These are phyloP conservation scores for Fomitopsis palustris DNA, from an alignment of 1,284 basidiomycete species.

Conservation along the genomic window DNA sequence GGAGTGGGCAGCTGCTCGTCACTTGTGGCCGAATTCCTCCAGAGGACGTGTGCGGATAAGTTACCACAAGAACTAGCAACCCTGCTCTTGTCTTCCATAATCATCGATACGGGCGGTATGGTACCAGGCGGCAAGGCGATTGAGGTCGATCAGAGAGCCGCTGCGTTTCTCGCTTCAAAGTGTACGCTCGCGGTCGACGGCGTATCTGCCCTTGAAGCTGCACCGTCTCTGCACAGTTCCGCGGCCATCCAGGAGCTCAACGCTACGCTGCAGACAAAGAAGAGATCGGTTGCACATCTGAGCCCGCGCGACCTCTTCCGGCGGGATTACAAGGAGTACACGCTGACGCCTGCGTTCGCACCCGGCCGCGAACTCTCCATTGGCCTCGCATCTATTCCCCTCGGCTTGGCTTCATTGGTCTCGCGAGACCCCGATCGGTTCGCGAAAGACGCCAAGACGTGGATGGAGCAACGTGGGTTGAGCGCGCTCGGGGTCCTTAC, in stretches of 20 bases:
- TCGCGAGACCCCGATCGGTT: slow-evolving; percentile 36
- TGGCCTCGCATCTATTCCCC: slow-evolving; percentile 80
- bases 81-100: slow-evolving; percentile 75
- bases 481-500: slow-evolving; percentile 78
- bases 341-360: slow-evolving; percentile 40
- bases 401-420: slow-evolving; percentile 55
- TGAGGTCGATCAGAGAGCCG: slow-evolving; percentile 39
- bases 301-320: slow-evolving; percentile 75
- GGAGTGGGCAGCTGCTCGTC: slow-evolving; percentile 81
- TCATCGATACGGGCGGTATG: slow-evolving; percentile 83
- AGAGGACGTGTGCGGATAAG: slow-evolving; percentile 29
- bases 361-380: slow-evolving; percentile 37
- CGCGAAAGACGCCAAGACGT: slow-evolving; percentile 48
- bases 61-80: slow-evolving; percentile 64
- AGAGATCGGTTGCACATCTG: slow-evolving; percentile 69
- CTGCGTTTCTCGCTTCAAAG: slow-evolving; percentile 31
- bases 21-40: slow-evolving; percentile 60
- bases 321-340: slow-evolving; percentile 92
- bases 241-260: slow-evolving; percentile 47
- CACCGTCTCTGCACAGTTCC: slow-evolving; percentile 25
- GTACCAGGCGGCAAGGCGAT: slow-evolving; percentile 76
- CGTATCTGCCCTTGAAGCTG: background rate
- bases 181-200: slow-evolving; percentile 4
- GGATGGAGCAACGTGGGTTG: slow-evolving; percentile 65
- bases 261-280: slow-evolving; percentile 52